phyloP scores from a whole-genome alignment of 371 early-diverging fungal genomes.

The Apophysomyces ossiformis region DNA sequence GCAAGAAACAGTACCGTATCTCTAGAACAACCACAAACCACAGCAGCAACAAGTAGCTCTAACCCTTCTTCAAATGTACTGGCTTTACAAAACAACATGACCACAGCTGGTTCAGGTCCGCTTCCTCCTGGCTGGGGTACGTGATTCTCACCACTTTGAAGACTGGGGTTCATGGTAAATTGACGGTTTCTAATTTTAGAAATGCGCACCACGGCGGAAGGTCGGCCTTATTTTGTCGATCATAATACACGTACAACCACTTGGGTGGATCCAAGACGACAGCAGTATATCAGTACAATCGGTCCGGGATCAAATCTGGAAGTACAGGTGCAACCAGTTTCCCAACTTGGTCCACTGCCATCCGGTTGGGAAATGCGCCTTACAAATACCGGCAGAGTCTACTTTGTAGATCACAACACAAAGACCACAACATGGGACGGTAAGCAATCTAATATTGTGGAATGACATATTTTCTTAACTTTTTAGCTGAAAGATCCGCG shows the following conservation, averaged over 20 bases:
- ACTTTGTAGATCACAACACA: constrained; percentile 95
- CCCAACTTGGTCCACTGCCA: constrained; percentile 87
- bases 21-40: constrained; percentile 22
- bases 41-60: constrained; percentile 12
- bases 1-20: constrained; percentile 28
- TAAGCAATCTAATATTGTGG: constrained; percentile 21
- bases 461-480: not conserved
- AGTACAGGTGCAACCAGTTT: constrained; percentile 73
- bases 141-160: not conserved
- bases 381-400: constrained; percentile 88
- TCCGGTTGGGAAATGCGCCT: constrained; percentile 98
- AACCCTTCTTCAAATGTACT: constrained; percentile 35
- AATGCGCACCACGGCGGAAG: constrained; percentile 86
- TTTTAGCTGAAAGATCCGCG: constrained; percentile 71
- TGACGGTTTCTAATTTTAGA: constrained; percentile 24
- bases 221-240: constrained; percentile 95
- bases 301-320: constrained; percentile 59
- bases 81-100: constrained; percentile 57
- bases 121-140: constrained; percentile 93
- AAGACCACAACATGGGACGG: constrained; percentile 96
- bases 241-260: constrained; percentile 97
- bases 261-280: constrained; percentile 91
- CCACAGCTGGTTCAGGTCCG: constrained; percentile 80
- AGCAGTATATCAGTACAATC: constrained; percentile 62
- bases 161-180: not conserved